Percentiles rank a stretch among this genome's conserved stretches.
phyloP scores from a whole-genome alignment of 345 rosid genomes.

The Dipteronia sinensis region DNA sequence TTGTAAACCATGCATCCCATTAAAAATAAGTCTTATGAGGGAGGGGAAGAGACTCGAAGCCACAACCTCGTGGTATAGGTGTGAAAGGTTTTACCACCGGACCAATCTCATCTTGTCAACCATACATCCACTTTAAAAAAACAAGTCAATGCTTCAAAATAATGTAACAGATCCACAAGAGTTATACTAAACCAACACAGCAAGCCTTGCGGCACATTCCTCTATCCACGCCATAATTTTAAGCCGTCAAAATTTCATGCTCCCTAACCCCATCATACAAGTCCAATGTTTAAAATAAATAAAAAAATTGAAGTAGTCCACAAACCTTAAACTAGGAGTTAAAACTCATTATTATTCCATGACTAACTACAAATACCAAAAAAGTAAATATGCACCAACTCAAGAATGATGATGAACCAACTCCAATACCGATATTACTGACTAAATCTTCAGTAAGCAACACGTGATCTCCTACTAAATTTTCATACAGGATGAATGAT shows the following conservation, averaged over 20 bases:
- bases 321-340: background rate
- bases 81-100: no score
- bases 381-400: slow-evolving; percentile 16
- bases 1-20: no score
- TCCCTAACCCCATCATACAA: background rate
- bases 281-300: background rate
- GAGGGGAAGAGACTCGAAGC: no score
- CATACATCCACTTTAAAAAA: no score
- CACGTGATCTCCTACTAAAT: slow-evolving; percentile 13
- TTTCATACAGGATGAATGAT: slow-evolving; percentile 14
- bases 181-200: background rate
- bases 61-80: no score
- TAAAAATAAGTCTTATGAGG: no score
- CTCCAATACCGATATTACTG: slow-evolving; percentile 8
- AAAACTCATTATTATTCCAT: slow-evolving; percentile 21
- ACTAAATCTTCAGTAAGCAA: slow-evolving; percentile 6
- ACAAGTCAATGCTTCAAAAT: no score
- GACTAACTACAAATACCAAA: slow-evolving; percentile 12
- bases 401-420: slow-evolving; percentile 22
- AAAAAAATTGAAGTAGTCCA: background rate
- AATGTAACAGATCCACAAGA: background rate
- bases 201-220: slow-evolving; percentile 2
- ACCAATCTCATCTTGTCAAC: no score
- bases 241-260: slow-evolving; percentile 14
- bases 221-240: slow-evolving; percentile 2